Evolutionary conservation across 768 basidiomycete genomes (phyloP).

Genomic region (Sarcodon sp.): DNA sequence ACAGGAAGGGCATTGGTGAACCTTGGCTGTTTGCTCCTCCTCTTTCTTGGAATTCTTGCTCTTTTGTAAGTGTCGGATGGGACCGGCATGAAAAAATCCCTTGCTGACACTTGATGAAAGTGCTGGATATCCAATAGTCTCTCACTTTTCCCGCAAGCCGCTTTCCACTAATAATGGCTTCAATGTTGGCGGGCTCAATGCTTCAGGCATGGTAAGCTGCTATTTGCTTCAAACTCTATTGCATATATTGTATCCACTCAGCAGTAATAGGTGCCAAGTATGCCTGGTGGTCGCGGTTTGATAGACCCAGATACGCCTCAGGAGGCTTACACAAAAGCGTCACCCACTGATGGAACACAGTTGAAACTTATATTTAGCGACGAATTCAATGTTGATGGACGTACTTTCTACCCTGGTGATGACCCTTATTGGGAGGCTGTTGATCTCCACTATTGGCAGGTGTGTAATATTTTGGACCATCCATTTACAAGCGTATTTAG

Average conservation of each 20-base stretch:
- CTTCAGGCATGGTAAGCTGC: slow-evolving; percentile 26
- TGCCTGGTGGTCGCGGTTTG: slow-evolving; percentile 29
- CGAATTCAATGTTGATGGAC: slow-evolving; percentile 66
- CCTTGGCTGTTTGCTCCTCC: slow-evolving; percentile 50
- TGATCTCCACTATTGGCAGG: slow-evolving; percentile 69
- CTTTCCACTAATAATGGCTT: slow-evolving; percentile 25
- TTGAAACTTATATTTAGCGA: slow-evolving; percentile 67
- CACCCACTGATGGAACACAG: not conserved
- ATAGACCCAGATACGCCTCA: slow-evolving; percentile 42
- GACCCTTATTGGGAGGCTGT: slow-evolving; percentile 77
- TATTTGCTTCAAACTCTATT: not conserved
- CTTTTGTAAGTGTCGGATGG: slow-evolving; percentile 38
- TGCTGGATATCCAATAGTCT: slow-evolving; percentile 30
- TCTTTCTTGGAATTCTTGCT: slow-evolving; percentile 32
- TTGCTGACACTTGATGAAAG: slow-evolving; percentile 8
- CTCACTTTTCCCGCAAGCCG: slow-evolving; percentile 19
- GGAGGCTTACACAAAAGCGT: not conserved
- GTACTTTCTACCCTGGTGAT: slow-evolving; percentile 65
- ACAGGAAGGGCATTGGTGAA: slow-evolving; percentile 57
- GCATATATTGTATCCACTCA: not conserved
- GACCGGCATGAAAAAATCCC: too few relatives aligned
- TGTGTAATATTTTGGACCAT: not conserved
- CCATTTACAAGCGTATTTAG: not conserved
- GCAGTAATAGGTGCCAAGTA: slow-evolving; percentile 12
- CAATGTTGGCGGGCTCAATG: slow-evolving; percentile 31